These are phyloP conservation scores for Tuber melanosporum DNA, from an alignment of 495 filamentous ascomycete species.

Conservation along the genomic window DNA sequence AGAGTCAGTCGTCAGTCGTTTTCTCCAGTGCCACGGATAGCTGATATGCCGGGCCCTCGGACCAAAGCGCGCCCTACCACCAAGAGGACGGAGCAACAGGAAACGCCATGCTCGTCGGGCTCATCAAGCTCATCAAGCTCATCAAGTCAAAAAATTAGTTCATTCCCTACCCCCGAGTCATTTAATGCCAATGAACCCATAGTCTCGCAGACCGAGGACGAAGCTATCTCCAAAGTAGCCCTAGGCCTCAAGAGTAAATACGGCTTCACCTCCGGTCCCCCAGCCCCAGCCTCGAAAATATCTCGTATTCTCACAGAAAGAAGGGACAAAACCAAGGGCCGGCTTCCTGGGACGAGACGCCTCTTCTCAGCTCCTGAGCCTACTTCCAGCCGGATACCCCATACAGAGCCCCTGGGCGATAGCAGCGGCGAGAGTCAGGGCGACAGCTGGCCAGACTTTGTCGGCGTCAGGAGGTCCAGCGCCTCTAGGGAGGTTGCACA, in stretches of 20 bases:
- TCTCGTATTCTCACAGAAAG: neutral
- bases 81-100: neutral
- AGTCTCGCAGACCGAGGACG: neutral
- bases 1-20: constrained; percentile 8
- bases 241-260: neutral
- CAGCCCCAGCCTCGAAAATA: neutral
- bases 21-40: neutral
- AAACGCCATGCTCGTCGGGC: neutral
- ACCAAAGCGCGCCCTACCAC: neutral
- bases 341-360: neutral
- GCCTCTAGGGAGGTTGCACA: neutral
- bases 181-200: neutral
- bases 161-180: neutral
- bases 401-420: neutral
- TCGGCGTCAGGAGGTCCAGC: neutral
- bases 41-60: neutral
- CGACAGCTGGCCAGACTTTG: neutral
- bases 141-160: neutral
- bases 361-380: neutral
- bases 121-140: neutral
- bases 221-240: neutral
- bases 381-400: neutral
- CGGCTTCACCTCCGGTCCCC: neutral
- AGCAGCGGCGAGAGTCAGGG: neutral
- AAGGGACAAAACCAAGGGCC: neutral